Base-by-base conservation (phyloP, 805 yeast genomes). In the Spathaspora gorwiae region DNA sequence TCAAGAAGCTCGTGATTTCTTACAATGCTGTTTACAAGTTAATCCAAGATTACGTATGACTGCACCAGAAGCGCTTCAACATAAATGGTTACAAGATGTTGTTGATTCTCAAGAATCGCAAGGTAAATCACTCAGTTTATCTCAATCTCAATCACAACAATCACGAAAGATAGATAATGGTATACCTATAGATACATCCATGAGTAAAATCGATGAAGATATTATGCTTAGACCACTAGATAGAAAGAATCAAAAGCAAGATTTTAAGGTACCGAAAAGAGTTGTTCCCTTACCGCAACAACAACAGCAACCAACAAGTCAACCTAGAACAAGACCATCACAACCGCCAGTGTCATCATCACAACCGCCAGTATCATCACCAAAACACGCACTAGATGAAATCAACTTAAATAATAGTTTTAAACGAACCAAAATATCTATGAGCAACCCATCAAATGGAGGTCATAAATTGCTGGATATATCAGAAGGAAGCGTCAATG, bases 1-100 rank as follows among this genome's bases (percentile, higher is more conserved):
- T 6, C 64, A 70, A 10, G 80, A 76, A 15, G 97, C 94, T 0
- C 67, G 84, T 32, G 84, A 81, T 52, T 92, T 94, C 54, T 70
- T 94, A 31, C 77, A 76, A 44, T 64, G 81, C 15, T 68, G 95
- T 47, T 71, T 94, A 12, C 86, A 84, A 57, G 89, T 86, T 1
- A 84, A 90, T 58, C 96, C 96, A 0, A 65, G 73, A 32, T 61
- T 75, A 35, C 74, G 99, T 48, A 75, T 87, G 14, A 80, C 84
- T 14, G 97, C 98, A 0, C 69, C 70, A 6, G 79, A 78, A 45
- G 97, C 97, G 0, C 70, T 92, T 39, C 60, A 69, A 14, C 95
- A 89, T 60, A 84, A 84, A 3, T 94, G 99, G 99, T 70, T 92
- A n/a, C 61, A 52, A 14, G 72, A 56, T 12, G 62, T 56, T 14